Percentiles rank a stretch among this genome's conserved stretches.
Evolutionary conservation across 345 rosid genomes (phyloP).

Genomic region (Aethionema arabicum): DNA sequence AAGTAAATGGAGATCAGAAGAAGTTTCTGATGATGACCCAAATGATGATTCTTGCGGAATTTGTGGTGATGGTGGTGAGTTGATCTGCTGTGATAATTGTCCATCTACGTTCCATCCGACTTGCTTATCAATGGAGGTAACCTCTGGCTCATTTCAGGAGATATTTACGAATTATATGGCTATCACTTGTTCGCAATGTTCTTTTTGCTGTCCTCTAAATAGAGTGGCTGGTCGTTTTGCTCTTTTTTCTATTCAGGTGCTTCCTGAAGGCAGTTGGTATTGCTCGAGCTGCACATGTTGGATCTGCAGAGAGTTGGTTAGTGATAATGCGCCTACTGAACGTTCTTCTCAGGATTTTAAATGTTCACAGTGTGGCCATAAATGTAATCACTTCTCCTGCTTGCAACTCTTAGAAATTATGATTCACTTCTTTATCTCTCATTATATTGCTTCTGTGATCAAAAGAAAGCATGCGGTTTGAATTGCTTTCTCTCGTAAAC

Average conservation of each 20-base stretch:
- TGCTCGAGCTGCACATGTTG: slow-evolving; percentile 87
- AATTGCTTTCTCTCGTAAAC: slow-evolving; percentile 1
- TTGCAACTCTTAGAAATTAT: slow-evolving; percentile 17
- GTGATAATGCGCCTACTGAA: slow-evolving; percentile 45
- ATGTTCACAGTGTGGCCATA: slow-evolving; percentile 86
- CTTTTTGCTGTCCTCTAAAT: slow-evolving; percentile 14
- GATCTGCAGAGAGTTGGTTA: slow-evolving; percentile 69
- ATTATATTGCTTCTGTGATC: slow-evolving; percentile 8
- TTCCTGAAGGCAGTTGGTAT: slow-evolving; percentile 95
- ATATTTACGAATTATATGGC: not conserved
- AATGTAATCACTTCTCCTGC: slow-evolving; percentile 52
- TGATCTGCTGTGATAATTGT: slow-evolving; percentile 94
- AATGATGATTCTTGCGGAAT: slow-evolving; percentile 97
- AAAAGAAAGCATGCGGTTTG: slow-evolving; percentile 16
- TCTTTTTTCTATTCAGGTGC: slow-evolving; percentile 51
- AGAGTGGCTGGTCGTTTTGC: slow-evolving; percentile 20
- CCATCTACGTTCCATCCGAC: slow-evolving; percentile 87
- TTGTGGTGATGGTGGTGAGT: slow-evolving; percentile 89
- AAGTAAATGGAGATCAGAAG: slow-evolving; percentile 44
- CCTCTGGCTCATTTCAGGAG: slow-evolving; percentile 30
- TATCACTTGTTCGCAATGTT: not conserved
- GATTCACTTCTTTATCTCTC: slow-evolving; percentile 10
- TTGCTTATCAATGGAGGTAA: slow-evolving; percentile 82
- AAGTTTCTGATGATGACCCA: slow-evolving; percentile 62
- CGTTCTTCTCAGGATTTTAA: slow-evolving; percentile 47